Evolutionary conservation across 352 stramenopile species (phyloP).

Genomic region (Phytophthora cajani): DNA sequence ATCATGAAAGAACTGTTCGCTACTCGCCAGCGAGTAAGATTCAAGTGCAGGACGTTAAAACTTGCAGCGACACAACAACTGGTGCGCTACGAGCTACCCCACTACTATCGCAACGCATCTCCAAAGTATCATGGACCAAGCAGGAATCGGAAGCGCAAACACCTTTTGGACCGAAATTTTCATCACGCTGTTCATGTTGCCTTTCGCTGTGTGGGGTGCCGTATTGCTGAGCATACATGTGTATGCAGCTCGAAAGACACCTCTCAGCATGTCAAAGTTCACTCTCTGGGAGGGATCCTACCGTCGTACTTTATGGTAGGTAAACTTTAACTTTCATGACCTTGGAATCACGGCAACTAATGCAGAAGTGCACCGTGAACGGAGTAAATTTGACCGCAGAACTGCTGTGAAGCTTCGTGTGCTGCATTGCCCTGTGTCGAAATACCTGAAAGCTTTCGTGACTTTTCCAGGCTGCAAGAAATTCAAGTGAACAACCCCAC

Average conservation of each 20-base stretch:
- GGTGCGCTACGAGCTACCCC: too few species aligned
- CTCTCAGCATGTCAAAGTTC: conserved; percentile 3
- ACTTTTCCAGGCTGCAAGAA: background rate
- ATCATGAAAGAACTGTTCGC: conserved; percentile 19
- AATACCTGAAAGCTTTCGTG: background rate
- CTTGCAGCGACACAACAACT: too few species aligned
- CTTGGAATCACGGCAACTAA: background rate
- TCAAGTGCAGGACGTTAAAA: too few species aligned
- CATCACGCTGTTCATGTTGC: background rate
- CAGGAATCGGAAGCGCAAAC: background rate
- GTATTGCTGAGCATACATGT: conserved; percentile 22
- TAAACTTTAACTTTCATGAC: background rate
- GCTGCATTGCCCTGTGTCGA: background rate
- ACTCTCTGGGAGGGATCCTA: background rate
- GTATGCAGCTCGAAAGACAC: conserved; percentile 9
- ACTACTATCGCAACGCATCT: too few species aligned
- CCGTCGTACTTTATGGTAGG: background rate
- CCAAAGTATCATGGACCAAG: too few species aligned
- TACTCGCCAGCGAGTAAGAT: background rate
- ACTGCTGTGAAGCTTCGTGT: background rate
- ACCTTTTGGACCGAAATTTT: background rate
- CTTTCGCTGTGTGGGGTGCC: conserved; percentile 15
- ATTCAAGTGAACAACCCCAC: background rate
- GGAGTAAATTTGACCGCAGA: background rate
- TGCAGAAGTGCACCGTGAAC: background rate